Conservation (phyloP, 2,329 filamentous ascomycete genomes). For the Penicillium polonicum region DNA sequence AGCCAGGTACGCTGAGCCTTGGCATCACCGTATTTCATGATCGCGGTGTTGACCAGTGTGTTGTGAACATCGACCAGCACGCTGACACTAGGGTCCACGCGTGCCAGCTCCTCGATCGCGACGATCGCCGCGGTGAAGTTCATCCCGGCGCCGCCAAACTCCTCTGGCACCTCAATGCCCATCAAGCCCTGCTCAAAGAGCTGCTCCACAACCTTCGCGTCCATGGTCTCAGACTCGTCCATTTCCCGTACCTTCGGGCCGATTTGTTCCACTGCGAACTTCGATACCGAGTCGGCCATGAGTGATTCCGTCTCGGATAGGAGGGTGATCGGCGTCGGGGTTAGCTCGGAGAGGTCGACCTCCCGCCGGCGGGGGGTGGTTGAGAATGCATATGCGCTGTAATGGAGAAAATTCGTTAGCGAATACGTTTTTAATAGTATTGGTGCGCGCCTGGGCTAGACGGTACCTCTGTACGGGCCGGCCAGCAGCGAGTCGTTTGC, state of each 20-base stretch:
- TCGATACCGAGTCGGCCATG: conserved; percentile 86
- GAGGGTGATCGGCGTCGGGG: conserved; percentile 89
- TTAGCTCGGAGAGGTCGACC: conserved; percentile 69
- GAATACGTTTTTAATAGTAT: background rate
- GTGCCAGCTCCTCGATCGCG: conserved; percentile 92
- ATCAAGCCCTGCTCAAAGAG: conserved; percentile 97
- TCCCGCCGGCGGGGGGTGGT: conserved; percentile 58
- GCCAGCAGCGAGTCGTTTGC: conserved; percentile 38
- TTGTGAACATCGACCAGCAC: conserved; percentile 98
- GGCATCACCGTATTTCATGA: conserved; percentile 79
- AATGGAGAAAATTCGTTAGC: background rate
- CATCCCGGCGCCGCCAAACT: conserved; percentile 95
- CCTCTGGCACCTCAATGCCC: conserved; percentile 95
- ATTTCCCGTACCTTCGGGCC: conserved; percentile 91
- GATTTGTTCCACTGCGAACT: conserved; percentile 86
- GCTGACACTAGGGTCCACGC: conserved; percentile 90
- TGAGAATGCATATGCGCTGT: conserved; percentile 57
- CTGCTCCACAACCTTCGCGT: conserved; percentile 80
- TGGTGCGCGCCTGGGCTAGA: background rate
- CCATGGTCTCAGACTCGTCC: conserved; percentile 96
- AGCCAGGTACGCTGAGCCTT: conserved; percentile 81
- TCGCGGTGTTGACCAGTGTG: conserved; percentile 90
- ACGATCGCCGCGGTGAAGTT: conserved; percentile 97
- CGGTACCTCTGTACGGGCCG: conserved; percentile 45
- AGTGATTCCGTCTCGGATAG: conserved; percentile 84